Base-by-base conservation (phyloP, 225 moss, liverwort and hornwort species). In the Antitrichia curtipendula region DNA sequence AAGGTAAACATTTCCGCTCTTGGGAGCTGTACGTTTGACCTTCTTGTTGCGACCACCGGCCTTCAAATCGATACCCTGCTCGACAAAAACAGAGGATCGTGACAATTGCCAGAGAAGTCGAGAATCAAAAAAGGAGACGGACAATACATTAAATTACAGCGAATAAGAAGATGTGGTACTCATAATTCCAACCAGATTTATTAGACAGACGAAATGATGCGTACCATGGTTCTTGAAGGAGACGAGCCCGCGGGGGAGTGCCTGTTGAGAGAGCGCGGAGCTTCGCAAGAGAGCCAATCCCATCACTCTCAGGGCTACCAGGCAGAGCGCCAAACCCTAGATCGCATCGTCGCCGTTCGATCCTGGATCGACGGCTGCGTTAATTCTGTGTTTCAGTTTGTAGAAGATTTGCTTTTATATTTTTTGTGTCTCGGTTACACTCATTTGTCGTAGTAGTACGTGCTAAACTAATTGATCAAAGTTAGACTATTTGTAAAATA, bases 31-130 rank as follows among this genome's bases (percentile, higher is more conserved):
- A 63, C 98, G 96, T 87, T 96, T 96, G 68, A 88, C 88, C 92
- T 98, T 96, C 93, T 98, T 98, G 94, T 98, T 98, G 69, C 98
- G 96, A 75, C 98, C 96, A 81, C 98, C 98, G 88, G 96, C 98
- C 92, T 96, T 96, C 96, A 96, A 93, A 87, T 98, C 96, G 85
- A 98, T 98, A 93, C 98, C 98, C 98, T 92, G 61, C 28, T 43
- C 38, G 25, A 76, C 19, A 29, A 17, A 84, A 82, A 57, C 29
- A 49, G 69, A 54, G 15, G 4, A 5, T 56, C 57, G 63, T 40
- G 9, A 32, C 7, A 40, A 15, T 54, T 43, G 27, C 19, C 43
- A 54, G 29, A 36, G 3, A 54, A 69, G 9, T 16, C 22, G 36
- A 75, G 50, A 13, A 18, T 27, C 4, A 41, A 11, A 27, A 50